These are phyloP conservation scores for Crepidotus variabilis DNA, from an alignment of 768 basidiomycete genomes.

Conservation along the genomic window DNA sequence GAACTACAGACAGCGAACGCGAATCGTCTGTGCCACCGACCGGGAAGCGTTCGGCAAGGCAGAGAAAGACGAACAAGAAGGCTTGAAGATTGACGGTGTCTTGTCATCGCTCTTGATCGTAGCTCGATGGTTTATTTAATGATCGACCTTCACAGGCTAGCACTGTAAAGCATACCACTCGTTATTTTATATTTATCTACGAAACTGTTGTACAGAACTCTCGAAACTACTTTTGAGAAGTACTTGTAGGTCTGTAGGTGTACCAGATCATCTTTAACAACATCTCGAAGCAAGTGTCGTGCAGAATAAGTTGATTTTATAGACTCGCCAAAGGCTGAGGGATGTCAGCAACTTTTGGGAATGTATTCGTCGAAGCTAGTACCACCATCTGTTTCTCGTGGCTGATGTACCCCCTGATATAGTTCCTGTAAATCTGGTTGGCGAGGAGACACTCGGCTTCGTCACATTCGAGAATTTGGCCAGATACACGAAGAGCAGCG, in stretches of 20 bases:
- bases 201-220: too few species aligned
- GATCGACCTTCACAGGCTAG: neutral
- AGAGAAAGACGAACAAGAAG: slow-evolving; percentile 21
- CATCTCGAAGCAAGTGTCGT: too few species aligned
- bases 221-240: too few species aligned
- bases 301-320: neutral
- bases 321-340: slow-evolving; percentile 47
- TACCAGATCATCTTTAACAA: too few species aligned
- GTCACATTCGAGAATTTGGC: slow-evolving; percentile 64
- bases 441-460: slow-evolving; percentile 94
- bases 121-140: neutral
- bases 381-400: slow-evolving; percentile 96
- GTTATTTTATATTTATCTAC: too few species aligned
- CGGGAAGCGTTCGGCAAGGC: slow-evolving; percentile 21
- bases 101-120: neutral
- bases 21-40: slow-evolving; percentile 17
- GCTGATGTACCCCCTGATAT: slow-evolving; percentile 93
- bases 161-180: too few species aligned
- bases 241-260: too few species aligned
- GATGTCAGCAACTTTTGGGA: slow-evolving; percentile 70
- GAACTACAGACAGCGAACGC: slow-evolving; percentile 16
- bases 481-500: slow-evolving; percentile 67
- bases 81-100: neutral
- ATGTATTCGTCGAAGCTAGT: slow-evolving; percentile 72
- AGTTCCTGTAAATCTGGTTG: slow-evolving; percentile 92